These are phyloP conservation scores for Sphaerulina vaccinii DNA, from an alignment of 2,329 filamentous ascomycete genomes.

Conservation along the genomic window DNA sequence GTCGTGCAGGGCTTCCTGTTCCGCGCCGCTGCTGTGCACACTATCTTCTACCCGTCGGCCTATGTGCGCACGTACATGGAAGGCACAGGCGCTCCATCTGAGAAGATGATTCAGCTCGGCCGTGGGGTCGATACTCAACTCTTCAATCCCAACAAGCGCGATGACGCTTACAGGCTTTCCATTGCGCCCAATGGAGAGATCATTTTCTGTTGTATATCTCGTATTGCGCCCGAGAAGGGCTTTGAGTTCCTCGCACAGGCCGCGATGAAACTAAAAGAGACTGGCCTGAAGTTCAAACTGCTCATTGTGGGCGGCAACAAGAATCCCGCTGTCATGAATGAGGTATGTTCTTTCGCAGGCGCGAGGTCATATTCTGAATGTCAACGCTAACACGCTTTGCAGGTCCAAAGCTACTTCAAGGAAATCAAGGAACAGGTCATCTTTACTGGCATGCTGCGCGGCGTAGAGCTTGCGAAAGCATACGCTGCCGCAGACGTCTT, in stretches of 20 bases:
- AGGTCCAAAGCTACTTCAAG: constrained; percentile 59
- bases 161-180: constrained; percentile 51
- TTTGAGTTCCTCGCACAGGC: constrained; percentile 65
- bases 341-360: constrained; percentile 30
- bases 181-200: constrained; percentile 63
- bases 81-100: constrained; percentile 53
- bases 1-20: constrained; percentile 67
- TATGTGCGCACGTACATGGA: constrained; percentile 63
- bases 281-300: constrained; percentile 61
- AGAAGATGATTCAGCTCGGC: constrained; percentile 61
- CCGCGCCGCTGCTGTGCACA: constrained; percentile 59
- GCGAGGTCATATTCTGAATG: neutral
- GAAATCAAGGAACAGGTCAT: constrained; percentile 56
- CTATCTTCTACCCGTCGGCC: constrained; percentile 67
- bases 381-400: neutral
- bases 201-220: constrained; percentile 65
- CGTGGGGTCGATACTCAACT: constrained; percentile 64
- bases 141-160: constrained; percentile 58
- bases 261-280: constrained; percentile 54
- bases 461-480: constrained; percentile 60
- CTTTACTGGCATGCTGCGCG: constrained; percentile 66
- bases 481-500: constrained; percentile 70
- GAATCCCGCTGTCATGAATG: constrained; percentile 61
- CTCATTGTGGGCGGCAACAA: constrained; percentile 68
- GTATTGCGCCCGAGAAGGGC: constrained; percentile 68